Base-by-base conservation (phyloP, 1,139 yeast species). In the Schwanniomyces etchellsii region DNA sequence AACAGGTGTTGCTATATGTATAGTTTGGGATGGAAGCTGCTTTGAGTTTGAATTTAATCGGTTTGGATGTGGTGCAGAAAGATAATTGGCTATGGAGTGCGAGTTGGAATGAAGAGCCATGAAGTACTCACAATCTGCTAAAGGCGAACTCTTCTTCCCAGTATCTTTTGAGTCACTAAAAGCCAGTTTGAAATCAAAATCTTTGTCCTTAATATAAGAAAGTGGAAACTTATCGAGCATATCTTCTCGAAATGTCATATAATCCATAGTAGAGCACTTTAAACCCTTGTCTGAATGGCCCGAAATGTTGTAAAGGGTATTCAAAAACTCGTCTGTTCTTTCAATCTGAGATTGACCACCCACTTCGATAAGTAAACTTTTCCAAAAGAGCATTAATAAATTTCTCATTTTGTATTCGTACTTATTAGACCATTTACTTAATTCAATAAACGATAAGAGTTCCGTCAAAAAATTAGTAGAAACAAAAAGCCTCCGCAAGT, bases 1-100 rank as follows among this genome's bases (percentile, higher is more conserved):
- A 0, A 82, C 84, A 0, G 95, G 96, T 0, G 96, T 86, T 0
- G 95, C 89, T 12, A 88, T 69, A 52, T 88, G 95, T 3, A 81
- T 60, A 1, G 74, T 68, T 22, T 83, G 86, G 0, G 75, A 65
- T 1, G 85, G 83, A 13, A 80, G 54, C 27, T 74, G 70, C 28
- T 72, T 64, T 33, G 72, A 69, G 2, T 74, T 55, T 4, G 79
- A 68, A 36, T 80, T 83, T 2, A 66, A 52, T 38, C 64, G 67
- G 28, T 64, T 60, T 0, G 81, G 74, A 29, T 81, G 55, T 21
- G 89, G 80, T 27, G 73, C 63, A 39, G 78, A 77, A 39, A 82
- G 61, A 33, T 70, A 65, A 37, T 75, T 79, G 0, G 81, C 66
- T 17, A 77, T 48, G n/a, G 32, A 30, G n/a, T 18, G 21, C 4